These are phyloP conservation scores for Acacia crassicarpa DNA, from an alignment of 306 rosid species.

Conservation along the genomic window DNA sequence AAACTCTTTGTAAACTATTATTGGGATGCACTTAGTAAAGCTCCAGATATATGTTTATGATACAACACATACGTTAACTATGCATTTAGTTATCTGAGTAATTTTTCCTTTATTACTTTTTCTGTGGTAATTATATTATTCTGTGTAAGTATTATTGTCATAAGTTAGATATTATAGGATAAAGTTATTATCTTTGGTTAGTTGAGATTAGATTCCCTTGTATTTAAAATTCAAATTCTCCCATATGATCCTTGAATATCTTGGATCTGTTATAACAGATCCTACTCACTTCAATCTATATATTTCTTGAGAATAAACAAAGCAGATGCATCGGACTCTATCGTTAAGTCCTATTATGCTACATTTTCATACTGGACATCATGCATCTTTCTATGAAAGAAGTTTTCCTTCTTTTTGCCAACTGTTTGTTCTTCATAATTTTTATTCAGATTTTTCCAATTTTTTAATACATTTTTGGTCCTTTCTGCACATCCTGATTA, in stretches of 20 bases:
- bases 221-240: too few relatives aligned
- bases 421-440: not conserved
- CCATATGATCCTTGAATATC: too few relatives aligned
- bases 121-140: too few relatives aligned
- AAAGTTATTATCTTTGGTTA: too few relatives aligned
- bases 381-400: not conserved
- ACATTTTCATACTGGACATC: not conserved
- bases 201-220: too few relatives aligned
- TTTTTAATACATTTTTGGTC: not conserved
- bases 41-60: not conserved
- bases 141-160: too few relatives aligned
- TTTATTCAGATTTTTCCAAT: not conserved
- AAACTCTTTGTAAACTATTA: not conserved
- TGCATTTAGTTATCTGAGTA: not conserved
- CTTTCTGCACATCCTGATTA: not conserved
- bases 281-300: too few relatives aligned
- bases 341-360: too few relatives aligned
- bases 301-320: too few relatives aligned
- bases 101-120: not conserved
- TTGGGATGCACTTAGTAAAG: not conserved
- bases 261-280: too few relatives aligned
- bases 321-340: too few relatives aligned
- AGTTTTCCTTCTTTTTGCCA: not conserved
- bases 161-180: too few relatives aligned
- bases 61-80: not conserved